Evolutionary conservation across 805 yeast genomes (phyloP).

Genomic region (Candida sakaeoensis): DNA sequence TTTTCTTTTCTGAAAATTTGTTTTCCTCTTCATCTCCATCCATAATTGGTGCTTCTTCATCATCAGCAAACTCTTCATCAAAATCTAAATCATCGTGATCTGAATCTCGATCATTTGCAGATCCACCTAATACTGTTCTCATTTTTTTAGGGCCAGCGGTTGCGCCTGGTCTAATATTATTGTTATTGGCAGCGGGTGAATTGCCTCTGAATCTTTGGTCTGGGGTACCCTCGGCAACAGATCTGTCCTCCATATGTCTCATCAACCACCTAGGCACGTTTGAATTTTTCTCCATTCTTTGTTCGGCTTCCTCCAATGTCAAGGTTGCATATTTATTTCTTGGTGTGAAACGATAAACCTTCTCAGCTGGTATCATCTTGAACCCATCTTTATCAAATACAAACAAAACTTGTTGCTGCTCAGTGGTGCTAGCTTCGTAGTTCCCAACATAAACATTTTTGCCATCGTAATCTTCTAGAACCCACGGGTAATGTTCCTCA

Average conservation of each 20-base stretch:
- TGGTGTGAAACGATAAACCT: constrained; percentile 89
- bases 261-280: constrained; percentile 91
- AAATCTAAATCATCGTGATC: constrained; percentile 91
- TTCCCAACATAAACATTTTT: constrained; percentile 92
- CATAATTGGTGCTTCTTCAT: constrained; percentile 96
- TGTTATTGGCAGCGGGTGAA: constrained; percentile 9
- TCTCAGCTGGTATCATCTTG: constrained; percentile 92
- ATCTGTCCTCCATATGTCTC: constrained; percentile 74
- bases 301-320: constrained; percentile 95
- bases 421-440: constrained; percentile 87
- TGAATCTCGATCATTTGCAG: constrained; percentile 52
- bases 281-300: constrained; percentile 77
- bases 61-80: constrained; percentile 97
- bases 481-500: constrained; percentile 98
- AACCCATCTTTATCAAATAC: constrained; percentile 86
- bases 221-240: constrained; percentile 30
- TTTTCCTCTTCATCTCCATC: constrained; percentile 96
- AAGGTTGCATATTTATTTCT: constrained; percentile 90
- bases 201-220: constrained; percentile 45
- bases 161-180: constrained; percentile 6
- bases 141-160: constrained; percentile 17
- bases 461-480: constrained; percentile 94
- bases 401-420: constrained; percentile 73
- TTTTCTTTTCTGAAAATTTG: constrained; percentile 78
- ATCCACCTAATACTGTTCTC: constrained; percentile 44